Percentiles rank a stretch among this genome's conserved stretches.
Conservation (phyloP, 1,139 yeast genomes). For the Tardiomyces depauwii region DNA sequence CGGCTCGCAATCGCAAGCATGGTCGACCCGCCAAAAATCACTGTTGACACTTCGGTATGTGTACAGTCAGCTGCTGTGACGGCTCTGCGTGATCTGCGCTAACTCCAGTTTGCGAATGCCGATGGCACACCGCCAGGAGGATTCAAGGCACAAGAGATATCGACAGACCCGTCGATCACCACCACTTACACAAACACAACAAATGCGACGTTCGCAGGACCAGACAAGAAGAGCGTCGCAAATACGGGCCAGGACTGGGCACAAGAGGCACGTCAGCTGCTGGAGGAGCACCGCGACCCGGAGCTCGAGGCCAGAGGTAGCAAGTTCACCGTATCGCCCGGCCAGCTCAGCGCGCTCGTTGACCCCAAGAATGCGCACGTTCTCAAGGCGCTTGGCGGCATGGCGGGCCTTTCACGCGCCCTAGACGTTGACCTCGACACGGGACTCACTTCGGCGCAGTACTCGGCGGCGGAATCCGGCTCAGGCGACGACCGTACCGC, state of each 20-base stretch:
- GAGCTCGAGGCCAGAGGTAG: background rate
- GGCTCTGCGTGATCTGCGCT: background rate
- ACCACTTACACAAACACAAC: background rate
- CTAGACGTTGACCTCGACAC: constrained; percentile 21
- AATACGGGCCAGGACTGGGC: background rate
- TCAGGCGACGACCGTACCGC: constrained; percentile 24
- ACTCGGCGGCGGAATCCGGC: constrained; percentile 1
- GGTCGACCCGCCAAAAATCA: constrained; percentile 13
- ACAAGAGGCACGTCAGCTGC: background rate
- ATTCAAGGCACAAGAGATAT: too few species aligned
- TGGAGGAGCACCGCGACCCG: background rate
- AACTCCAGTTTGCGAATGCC: background rate
- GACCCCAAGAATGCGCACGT: constrained; percentile 32
- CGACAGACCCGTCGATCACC: too few species aligned
- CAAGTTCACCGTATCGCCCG: constrained; percentile 15
- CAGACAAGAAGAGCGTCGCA: background rate
- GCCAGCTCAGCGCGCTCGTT: constrained; percentile 25
- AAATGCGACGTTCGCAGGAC: background rate
- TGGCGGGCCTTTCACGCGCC: constrained; percentile 19
- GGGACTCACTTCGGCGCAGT: constrained; percentile 18
- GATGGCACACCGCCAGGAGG: background rate
- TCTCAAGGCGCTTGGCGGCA: constrained; percentile 23
- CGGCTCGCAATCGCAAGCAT: too few species aligned
- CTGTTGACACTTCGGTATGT: constrained; percentile 10
- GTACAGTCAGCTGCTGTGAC: background rate